phyloP scores from a whole-genome alignment of 352 stramenopile genomes.

The Globisporangium paroecandrum region DNA sequence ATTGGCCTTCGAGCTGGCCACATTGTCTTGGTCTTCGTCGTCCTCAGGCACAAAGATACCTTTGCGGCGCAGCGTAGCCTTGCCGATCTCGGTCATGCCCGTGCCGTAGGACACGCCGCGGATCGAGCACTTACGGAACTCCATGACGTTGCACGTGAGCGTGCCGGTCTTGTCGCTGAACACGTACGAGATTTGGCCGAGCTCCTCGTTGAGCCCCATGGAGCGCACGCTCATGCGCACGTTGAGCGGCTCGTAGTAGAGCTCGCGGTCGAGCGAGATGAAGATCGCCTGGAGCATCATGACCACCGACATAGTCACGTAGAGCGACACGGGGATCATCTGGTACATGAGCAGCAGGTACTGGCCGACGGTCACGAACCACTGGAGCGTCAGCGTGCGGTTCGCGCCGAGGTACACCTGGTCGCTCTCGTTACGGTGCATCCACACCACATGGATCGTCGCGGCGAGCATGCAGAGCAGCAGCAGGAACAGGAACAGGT shows the following conservation, averaged over 20 bases:
- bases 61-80: slow-evolving; percentile 59
- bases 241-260: slow-evolving; percentile 91
- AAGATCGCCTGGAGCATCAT: slow-evolving; percentile 95
- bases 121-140: slow-evolving; percentile 94
- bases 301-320: slow-evolving; percentile 96
- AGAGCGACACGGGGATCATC: slow-evolving; percentile 97
- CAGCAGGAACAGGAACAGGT: slow-evolving; percentile 65
- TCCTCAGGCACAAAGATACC: slow-evolving; percentile 54
- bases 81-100: slow-evolving; percentile 80
- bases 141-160: slow-evolving; percentile 92
- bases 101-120: slow-evolving; percentile 90
- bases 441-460: slow-evolving; percentile 60
- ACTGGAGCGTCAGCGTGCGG: slow-evolving; percentile 44
- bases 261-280: slow-evolving; percentile 88
- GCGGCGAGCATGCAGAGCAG: slow-evolving; percentile 52
- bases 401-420: slow-evolving; percentile 51
- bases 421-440: slow-evolving; percentile 43
- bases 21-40: background rate
- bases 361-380: slow-evolving; percentile 80
- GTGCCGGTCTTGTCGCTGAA: slow-evolving; percentile 94
- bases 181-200: slow-evolving; percentile 90
- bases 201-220: slow-evolving; percentile 87
- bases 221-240: slow-evolving; percentile 81
- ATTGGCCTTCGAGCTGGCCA: background rate
- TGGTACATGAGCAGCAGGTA: slow-evolving; percentile 96